Evolutionary conservation across 2,329 filamentous ascomycete species (phyloP), one percentile per base, ranked within the genome.

Genomic region (Colletotrichum gigasporum): DNA sequence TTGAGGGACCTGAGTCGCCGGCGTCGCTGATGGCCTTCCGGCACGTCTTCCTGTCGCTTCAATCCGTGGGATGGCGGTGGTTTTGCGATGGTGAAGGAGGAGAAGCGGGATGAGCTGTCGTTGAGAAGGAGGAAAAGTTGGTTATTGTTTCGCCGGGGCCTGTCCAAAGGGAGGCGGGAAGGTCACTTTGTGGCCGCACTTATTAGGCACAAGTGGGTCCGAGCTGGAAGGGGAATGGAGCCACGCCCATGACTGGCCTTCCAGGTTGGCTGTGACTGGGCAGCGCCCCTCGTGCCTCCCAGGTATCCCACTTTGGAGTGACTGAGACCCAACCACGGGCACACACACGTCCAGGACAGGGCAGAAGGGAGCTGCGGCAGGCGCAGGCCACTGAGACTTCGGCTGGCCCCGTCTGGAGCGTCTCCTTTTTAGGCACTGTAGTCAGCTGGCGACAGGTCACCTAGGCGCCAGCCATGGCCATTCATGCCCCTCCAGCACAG

Each of bases 61-160:
- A 39, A 42, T 59, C 52, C 39, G 61, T 53, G 28, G 24, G 45
- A 57, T 47, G 55, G 20, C 34, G 45, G 34, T 61, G 26, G 26
- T 47, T 62, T 58, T 50, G 26, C 51, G 64, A 53, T 57, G 69
- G 42, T 68, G 61, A 62, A 62, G 59, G 61, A 69, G 47, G 55
- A 66, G 52, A 54, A 60, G 51, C 41, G 20, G 48, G 45, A 42
- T 41, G 20, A 45, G 56, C 20, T 51, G 58, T 65, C 57, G 59
- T 55, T 51, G 59, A 52, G 44, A 54, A 67, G 59, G 60, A 62
- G 51, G 62, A 73, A 72, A 72, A 73, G 67, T 68, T 69, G 70
- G 68, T 59, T 32, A 58, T 54, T 53, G 68, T 63, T 63, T 61
- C 66, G 65, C 60, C 59, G 56, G 28, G 56, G 50, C 34, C 57